Conservation (phyloP, 2,329 filamentous ascomycete species). For the Cordyceps pruinosa region DNA sequence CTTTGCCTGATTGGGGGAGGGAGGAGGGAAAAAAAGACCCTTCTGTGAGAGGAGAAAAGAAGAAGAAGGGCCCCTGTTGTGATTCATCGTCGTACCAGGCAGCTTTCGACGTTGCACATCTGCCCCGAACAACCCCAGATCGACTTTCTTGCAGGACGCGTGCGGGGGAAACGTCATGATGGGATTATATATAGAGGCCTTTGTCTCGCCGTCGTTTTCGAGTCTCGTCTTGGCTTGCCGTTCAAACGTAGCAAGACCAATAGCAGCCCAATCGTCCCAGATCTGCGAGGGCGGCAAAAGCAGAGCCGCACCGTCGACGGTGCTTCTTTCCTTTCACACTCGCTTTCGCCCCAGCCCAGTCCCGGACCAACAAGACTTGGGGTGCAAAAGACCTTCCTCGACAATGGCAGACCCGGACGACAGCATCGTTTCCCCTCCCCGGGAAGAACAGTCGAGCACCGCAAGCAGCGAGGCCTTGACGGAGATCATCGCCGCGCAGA, state of each 20-base stretch:
- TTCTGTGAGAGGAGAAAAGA: no score
- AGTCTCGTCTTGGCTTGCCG: neutral
- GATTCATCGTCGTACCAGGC: neutral
- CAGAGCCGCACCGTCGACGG: neutral
- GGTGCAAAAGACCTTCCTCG: neutral
- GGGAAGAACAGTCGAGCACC: neutral
- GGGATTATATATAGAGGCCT: neutral
- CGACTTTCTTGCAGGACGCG: neutral
- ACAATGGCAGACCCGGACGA: neutral
- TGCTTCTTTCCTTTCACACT: neutral
- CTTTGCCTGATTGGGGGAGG: neutral
- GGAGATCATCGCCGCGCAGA: neutral
- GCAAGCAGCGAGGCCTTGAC: neutral
- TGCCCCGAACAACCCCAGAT: neutral
- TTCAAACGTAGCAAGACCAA: no score
- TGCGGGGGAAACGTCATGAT: neutral
- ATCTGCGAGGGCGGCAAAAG: neutral
- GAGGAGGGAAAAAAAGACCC: no score
- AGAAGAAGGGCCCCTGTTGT: no score
- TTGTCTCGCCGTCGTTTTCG: neutral
- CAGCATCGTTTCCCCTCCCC: neutral
- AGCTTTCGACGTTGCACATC: slow-evolving; percentile 1
- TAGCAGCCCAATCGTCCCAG: neutral
- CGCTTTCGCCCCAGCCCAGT: neutral
- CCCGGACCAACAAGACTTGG: no score